Conservation (phyloP, 768 basidiomycete genomes). For the Pisolithus tinctorius region DNA sequence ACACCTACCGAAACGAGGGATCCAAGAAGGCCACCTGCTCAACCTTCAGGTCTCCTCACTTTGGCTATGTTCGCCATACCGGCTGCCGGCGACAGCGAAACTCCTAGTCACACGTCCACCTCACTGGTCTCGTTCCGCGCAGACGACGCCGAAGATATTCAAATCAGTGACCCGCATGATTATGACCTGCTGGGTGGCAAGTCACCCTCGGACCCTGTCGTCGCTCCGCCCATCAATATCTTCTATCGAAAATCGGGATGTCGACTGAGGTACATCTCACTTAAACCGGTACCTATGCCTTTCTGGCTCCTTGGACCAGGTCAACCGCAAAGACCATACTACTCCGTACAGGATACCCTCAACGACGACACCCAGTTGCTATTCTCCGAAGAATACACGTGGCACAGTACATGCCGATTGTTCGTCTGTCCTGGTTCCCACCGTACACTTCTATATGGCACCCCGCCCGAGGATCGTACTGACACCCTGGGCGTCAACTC, state of each 20-base stretch:
- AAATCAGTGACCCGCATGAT: slow-evolving; percentile 25
- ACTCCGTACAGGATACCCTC: slow-evolving; percentile 21
- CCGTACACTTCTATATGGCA: slow-evolving; percentile 27
- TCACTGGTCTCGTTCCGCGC: slow-evolving; percentile 26
- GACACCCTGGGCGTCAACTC: slow-evolving; percentile 22
- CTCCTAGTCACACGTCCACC: slow-evolving; percentile 17
- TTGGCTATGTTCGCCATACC: slow-evolving; percentile 26
- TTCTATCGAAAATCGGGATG: slow-evolving; percentile 28
- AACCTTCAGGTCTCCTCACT: slow-evolving; percentile 23
- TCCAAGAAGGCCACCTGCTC: slow-evolving; percentile 10
- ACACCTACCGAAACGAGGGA: background rate
- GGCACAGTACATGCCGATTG: slow-evolving; percentile 17
- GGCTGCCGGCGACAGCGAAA: slow-evolving; percentile 24
- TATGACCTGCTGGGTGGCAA: slow-evolving; percentile 12
- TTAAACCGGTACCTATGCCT: slow-evolving; percentile 20
- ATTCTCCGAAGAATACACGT: slow-evolving; percentile 21
- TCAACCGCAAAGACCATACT: slow-evolving; percentile 21
- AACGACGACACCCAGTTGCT: slow-evolving; percentile 20
- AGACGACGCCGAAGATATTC: slow-evolving; percentile 28
- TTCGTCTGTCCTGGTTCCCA: slow-evolving; percentile 27
- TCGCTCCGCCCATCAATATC: slow-evolving; percentile 27
- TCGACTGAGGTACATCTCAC: slow-evolving; percentile 22
- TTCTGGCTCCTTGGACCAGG: slow-evolving; percentile 12
- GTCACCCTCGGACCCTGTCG: slow-evolving; percentile 13
- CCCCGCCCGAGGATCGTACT: slow-evolving; percentile 16